Conservation (phyloP, 495 filamentous ascomycete genomes). For the Alectoria sarmentosa region DNA sequence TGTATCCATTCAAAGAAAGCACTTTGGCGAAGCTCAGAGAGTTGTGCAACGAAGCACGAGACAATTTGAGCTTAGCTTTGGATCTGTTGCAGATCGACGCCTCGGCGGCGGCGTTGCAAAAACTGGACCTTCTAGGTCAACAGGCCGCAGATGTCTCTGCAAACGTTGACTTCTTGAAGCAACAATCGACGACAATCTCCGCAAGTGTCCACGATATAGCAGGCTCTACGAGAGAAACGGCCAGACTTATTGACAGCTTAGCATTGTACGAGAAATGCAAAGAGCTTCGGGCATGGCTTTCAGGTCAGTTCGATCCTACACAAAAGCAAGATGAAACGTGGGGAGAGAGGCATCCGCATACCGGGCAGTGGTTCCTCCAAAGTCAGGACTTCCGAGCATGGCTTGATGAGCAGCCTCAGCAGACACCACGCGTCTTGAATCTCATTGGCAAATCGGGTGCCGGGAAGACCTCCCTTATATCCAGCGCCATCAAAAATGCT, state of each 20-base stretch:
- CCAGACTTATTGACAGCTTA: background rate
- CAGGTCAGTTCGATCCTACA: background rate
- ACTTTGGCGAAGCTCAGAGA: conserved; percentile 1
- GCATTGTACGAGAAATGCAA: background rate
- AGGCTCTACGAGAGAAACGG: background rate
- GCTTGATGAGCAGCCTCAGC: background rate
- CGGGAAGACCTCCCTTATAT: conserved; percentile 1
- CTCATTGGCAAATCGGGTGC: conserved; percentile 2
- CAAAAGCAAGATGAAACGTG: background rate
- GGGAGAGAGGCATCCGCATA: background rate
- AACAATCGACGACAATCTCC: background rate
- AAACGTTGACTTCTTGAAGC: background rate
- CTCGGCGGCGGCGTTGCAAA: background rate
- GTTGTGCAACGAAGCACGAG: background rate
- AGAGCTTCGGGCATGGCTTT: conserved; percentile 1
- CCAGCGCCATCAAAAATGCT: background rate
- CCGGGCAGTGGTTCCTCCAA: conserved; percentile 1
- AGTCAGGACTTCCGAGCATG: background rate
- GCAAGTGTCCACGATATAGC: background rate
- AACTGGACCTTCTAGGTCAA: background rate
- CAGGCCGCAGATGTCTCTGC: background rate
- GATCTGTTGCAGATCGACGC: background rate
- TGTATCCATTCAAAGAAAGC: conserved; percentile 6
- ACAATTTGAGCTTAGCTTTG: background rate
- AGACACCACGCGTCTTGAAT: background rate